Conservation (phyloP, 345 rosid species). For the Salix arbutifolia region DNA sequence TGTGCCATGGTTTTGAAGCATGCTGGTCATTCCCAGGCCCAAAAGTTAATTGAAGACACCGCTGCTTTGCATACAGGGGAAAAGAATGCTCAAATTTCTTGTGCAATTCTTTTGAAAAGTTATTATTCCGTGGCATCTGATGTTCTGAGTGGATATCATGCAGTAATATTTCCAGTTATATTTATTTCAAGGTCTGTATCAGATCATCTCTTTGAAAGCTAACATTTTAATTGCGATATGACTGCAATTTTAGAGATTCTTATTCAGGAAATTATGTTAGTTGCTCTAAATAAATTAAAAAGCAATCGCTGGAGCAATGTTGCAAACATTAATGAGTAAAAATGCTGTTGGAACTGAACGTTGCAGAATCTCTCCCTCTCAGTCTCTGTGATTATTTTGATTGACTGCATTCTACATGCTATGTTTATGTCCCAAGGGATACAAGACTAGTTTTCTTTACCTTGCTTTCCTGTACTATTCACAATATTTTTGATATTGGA, state of each 20-base stretch:
- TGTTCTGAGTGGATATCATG: constrained; percentile 64
- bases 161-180: constrained; percentile 67
- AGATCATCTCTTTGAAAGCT: not conserved
- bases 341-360: not conserved
- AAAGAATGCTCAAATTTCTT: constrained; percentile 70
- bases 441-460: not conserved
- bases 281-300: not conserved
- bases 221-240: no score
- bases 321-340: not conserved
- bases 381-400: no score
- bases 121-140: constrained; percentile 74
- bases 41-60: constrained; percentile 81
- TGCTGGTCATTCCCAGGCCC: constrained; percentile 62
- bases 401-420: no score
- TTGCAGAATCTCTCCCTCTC: not conserved
- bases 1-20: constrained; percentile 75
- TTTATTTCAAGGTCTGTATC: constrained; percentile 71
- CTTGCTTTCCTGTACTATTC: not conserved
- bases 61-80: constrained; percentile 75
- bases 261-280: not conserved
- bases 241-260: not conserved
- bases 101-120: constrained; percentile 79
- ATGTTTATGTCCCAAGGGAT: not conserved
- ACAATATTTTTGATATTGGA: not conserved
- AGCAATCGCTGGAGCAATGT: not conserved